phyloP scores from a whole-genome alignment of 2,329 filamentous ascomycete species.

The Colletotrichum sp. region DNA sequence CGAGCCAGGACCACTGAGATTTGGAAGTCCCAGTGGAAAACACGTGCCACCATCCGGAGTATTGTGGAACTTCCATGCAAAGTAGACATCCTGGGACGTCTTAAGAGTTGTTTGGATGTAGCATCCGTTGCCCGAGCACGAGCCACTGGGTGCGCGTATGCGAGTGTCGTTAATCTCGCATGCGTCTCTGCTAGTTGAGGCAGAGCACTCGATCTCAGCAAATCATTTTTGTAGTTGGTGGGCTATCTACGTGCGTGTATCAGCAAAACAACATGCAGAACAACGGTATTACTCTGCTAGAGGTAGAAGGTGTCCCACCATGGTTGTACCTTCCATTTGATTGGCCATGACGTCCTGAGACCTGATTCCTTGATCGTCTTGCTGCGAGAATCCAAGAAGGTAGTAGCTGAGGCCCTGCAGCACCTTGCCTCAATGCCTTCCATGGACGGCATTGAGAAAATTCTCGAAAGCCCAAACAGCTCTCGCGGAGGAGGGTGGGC shows the following conservation, averaged over 20 bases:
- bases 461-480: background rate
- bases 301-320: no score
- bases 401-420: background rate
- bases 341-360: no score
- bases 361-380: background rate
- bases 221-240: background rate
- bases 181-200: background rate
- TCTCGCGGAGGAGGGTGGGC: background rate
- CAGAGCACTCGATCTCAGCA: background rate
- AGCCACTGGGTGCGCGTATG: background rate
- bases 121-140: background rate
- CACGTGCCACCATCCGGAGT: background rate
- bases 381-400: background rate
- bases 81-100: background rate
- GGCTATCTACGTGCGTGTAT: no score
- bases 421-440: background rate
- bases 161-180: background rate
- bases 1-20: no score
- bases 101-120: background rate
- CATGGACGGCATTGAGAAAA: background rate
- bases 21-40: no score
- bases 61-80: background rate
- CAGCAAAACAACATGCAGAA: no score
- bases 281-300: no score
- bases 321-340: no score